A percentile compares a stretch with the other conserved stretches of the same genome.
Conservation (phyloP, 2,329 filamentous ascomycete genomes). For the Pezicula neosporulosa region DNA sequence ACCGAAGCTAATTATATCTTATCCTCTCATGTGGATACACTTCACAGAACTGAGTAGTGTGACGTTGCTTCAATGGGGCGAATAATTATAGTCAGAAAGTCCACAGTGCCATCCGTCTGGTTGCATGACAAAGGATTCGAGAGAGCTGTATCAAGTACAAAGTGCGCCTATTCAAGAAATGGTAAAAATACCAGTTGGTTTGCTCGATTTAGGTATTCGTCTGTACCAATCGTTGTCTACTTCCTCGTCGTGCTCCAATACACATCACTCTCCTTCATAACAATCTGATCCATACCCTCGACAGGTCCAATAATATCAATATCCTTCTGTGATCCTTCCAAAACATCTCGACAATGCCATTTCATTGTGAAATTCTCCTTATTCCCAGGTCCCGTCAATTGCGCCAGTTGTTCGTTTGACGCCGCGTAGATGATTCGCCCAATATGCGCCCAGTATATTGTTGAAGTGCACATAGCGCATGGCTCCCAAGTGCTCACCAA, state of each 20-base stretch:
- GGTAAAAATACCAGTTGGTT: no score
- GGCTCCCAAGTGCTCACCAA: slow-evolving; percentile 52
- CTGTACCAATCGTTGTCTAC: background rate
- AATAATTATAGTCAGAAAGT: no score
- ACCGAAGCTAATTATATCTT: no score
- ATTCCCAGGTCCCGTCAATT: slow-evolving; percentile 43
- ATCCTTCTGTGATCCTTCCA: slow-evolving; percentile 43
- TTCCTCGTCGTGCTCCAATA: slow-evolving; percentile 39
- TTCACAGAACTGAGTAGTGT: no score
- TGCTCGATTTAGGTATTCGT: no score
- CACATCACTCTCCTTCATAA: slow-evolving; percentile 40
- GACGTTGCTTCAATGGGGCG: no score
- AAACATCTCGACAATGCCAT: slow-evolving; percentile 43
- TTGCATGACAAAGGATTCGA: no score
- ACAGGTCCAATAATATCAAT: slow-evolving; percentile 47
- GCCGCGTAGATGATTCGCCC: slow-evolving; percentile 48
- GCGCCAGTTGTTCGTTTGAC: slow-evolving; percentile 41
- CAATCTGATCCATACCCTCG: slow-evolving; percentile 37
- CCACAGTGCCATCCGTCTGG: no score
- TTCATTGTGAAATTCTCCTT: slow-evolving; percentile 50
- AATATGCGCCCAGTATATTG: slow-evolving; percentile 50
- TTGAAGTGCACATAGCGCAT: slow-evolving; percentile 48
- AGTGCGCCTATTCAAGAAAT: no score
- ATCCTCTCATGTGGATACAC: no score
- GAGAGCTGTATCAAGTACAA: no score